Conservation (phyloP, 1,284 basidiomycete species). For the Veloboletus limbatus region DNA sequence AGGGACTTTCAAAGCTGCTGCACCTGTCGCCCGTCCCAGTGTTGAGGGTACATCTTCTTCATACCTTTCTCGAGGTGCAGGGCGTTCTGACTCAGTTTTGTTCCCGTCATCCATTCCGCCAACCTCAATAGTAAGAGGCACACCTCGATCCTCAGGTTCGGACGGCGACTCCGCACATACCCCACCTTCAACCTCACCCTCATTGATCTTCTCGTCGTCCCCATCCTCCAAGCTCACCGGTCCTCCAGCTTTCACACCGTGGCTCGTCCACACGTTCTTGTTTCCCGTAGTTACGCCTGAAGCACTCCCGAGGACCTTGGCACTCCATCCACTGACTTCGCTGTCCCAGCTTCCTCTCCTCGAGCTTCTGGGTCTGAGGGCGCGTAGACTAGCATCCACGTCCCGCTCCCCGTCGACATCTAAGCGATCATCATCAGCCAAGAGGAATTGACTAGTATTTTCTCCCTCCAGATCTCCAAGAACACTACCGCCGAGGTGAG, state of each 20-base stretch:
- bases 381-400: constrained; percentile 74
- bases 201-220: constrained; percentile 26
- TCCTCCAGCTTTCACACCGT: constrained; percentile 55
- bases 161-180: constrained; percentile 6
- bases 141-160: constrained; percentile 11
- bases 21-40: constrained; percentile 30
- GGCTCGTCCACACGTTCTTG: constrained; percentile 56
- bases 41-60: constrained; percentile 27
- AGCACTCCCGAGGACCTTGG: constrained; percentile 47
- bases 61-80: constrained; percentile 6
- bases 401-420: constrained; percentile 57
- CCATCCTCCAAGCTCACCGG: constrained; percentile 40
- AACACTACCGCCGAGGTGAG: constrained; percentile 60
- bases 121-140: constrained; percentile 1
- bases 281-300: constrained; percentile 44
- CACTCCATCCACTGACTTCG: constrained; percentile 80
- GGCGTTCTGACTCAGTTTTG: constrained; percentile 1
- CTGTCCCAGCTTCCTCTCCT: constrained; percentile 83
- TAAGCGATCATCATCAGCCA: constrained; percentile 58
- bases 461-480: constrained; percentile 54
- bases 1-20: constrained; percentile 17
- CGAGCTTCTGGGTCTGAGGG: constrained; percentile 74
- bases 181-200: constrained; percentile 10
- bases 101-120: constrained; percentile 7
- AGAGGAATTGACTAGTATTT: constrained; percentile 62